Conservation (phyloP, 2,329 filamentous ascomycete genomes). For the Hymenoscyphus repandus region DNA sequence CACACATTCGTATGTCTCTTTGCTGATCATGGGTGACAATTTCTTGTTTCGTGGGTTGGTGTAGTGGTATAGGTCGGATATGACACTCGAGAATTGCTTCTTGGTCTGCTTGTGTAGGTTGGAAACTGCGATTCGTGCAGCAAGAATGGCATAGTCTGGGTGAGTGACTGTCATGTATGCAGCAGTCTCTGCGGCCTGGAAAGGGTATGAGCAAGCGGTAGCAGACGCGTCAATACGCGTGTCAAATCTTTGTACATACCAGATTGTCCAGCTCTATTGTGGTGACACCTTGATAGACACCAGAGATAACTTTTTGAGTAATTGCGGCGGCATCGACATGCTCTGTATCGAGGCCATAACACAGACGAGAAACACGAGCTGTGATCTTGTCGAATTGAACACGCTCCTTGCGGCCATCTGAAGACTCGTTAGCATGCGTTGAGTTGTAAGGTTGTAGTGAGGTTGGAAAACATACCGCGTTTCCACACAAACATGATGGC, state of each 20-base stretch:
- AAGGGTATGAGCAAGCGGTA: slow-evolving; percentile 18
- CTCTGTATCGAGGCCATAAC: slow-evolving; percentile 91
- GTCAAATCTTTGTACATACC: slow-evolving; percentile 50
- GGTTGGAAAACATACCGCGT: slow-evolving; percentile 29
- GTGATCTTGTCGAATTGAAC: slow-evolving; percentile 99
- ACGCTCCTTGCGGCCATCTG: slow-evolving; percentile 98
- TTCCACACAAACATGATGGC: slow-evolving; percentile 33
- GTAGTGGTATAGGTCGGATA: slow-evolving; percentile 91
- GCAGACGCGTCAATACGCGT: background rate
- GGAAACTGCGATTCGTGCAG: slow-evolving; percentile 95
- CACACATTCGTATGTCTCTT: slow-evolving; percentile 84
- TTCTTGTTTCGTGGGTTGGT: slow-evolving; percentile 88
- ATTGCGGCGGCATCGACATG: slow-evolving; percentile 98
- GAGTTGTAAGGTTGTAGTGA: background rate
- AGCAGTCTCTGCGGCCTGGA: slow-evolving; percentile 91
- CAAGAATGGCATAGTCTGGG: slow-evolving; percentile 97
- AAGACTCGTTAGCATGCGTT: slow-evolving; percentile 10
- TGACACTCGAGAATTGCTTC: slow-evolving; percentile 97
- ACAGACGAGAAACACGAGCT: slow-evolving; percentile 92
- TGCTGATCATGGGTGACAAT: slow-evolving; percentile 88
- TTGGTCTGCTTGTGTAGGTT: slow-evolving; percentile 99
- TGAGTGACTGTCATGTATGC: slow-evolving; percentile 99
- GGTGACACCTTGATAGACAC: slow-evolving; percentile 97
- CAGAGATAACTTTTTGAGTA: slow-evolving; percentile 98
- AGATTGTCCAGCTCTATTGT: slow-evolving; percentile 95